A percentile compares a stretch with the other conserved stretches of the same genome.
Evolutionary conservation across 768 basidiomycete species (phyloP).

Genomic region (Punctularia strigosozonata): DNA sequence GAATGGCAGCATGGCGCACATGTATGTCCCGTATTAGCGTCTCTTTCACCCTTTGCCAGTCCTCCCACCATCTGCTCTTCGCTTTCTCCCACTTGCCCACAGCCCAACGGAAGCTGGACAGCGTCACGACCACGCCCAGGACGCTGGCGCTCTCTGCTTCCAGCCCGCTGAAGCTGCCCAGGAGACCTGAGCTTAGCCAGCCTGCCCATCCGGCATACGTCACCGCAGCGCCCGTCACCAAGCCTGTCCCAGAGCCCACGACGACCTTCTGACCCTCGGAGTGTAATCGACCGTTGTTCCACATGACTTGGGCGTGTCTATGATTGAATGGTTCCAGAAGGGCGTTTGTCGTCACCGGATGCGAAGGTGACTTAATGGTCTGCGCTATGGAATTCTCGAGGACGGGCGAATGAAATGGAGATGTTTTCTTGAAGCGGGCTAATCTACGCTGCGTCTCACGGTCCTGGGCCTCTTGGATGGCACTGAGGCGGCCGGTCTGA

Average conservation of each 20-base stretch:
- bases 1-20: constrained; percentile 23
- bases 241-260: constrained; percentile 35
- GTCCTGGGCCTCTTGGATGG: constrained; percentile 31
- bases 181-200: constrained; percentile 9
- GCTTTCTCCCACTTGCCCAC: constrained; percentile 59
- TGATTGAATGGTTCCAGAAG: constrained; percentile 39
- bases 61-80: constrained; percentile 55
- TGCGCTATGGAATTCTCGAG: constrained; percentile 50
- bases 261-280: constrained; percentile 49
- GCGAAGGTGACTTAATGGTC: constrained; percentile 31
- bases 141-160: constrained; percentile 51
- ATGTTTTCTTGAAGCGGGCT: constrained; percentile 23
- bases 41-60: constrained; percentile 48
- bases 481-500: constrained; percentile 47
- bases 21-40: constrained; percentile 55
- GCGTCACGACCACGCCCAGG: constrained; percentile 38
- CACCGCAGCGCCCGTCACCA: constrained; percentile 36
- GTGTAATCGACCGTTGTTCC: constrained; percentile 46
- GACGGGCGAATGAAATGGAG: constrained; percentile 35
- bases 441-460: constrained; percentile 28
- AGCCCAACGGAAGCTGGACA: constrained; percentile 46
- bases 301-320: constrained; percentile 42
- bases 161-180: constrained; percentile 26
- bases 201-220: constrained; percentile 54
- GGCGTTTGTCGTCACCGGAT: constrained; percentile 28